These are phyloP conservation scores for Exophiala dermatitidis DNA, from an alignment of 2,329 filamentous ascomycete species.

Conservation along the genomic window DNA sequence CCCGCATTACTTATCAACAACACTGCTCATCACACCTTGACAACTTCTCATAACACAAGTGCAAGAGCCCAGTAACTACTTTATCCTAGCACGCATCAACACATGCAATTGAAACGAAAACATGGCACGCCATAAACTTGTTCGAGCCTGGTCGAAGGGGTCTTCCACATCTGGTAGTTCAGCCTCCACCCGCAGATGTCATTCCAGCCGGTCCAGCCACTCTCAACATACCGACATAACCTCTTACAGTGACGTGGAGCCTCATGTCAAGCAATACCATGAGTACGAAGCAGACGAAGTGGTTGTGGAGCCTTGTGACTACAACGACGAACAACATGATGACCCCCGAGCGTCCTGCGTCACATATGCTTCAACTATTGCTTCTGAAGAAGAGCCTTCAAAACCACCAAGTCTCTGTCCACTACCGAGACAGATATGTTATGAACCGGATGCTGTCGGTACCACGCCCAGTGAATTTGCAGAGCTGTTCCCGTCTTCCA, in stretches of 20 bases:
- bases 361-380: conserved; percentile 69
- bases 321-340: conserved; percentile 21
- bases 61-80: not conserved
- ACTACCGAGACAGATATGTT: conserved; percentile 28
- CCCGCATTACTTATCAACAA: conserved; percentile 4
- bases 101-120: not conserved
- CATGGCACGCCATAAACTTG: conserved; percentile 13
- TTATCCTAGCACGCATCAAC: not conserved
- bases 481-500: conserved; percentile 75
- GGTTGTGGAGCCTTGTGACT: conserved; percentile 4
- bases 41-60: not conserved
- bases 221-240: conserved; percentile 24
- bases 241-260: conserved; percentile 22
- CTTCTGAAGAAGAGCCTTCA: conserved; percentile 53
- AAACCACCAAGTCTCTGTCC: conserved; percentile 14
- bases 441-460: conserved; percentile 60
- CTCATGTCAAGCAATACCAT: conserved; percentile 12
- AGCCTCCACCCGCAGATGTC: conserved; percentile 17
- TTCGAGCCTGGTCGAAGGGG: conserved; percentile 14
- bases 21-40: not conserved
- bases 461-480: conserved; percentile 78
- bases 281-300: conserved; percentile 11
- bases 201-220: conserved; percentile 19
- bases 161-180: conserved; percentile 20
- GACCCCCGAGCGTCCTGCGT: conserved; percentile 56